Evolutionary conservation across 352 stramenopile genomes (phyloP), one percentile per base, ranked within the genome.

Genomic region (Globisporangium radiosum): DNA sequence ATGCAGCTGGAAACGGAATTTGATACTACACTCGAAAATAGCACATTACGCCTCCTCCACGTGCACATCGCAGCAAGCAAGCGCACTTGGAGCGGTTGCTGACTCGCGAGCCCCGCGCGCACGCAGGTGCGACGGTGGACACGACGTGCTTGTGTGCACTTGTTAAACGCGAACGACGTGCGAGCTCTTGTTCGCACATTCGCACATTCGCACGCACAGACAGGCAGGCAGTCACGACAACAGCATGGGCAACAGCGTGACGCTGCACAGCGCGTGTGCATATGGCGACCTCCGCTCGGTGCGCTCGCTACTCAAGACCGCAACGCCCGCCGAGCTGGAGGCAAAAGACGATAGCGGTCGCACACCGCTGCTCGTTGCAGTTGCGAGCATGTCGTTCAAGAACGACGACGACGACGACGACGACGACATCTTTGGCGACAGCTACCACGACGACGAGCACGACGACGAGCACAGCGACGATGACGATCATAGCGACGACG

Each of bases 191-290:
- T 33, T 33, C 25, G 25, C 25, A 33, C 25, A 33, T 33, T 33
- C 25, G 25, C 25, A 33, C 25, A 33, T 33, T 33, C 25, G 25
- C 25, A 33, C 25, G 25, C 25, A 33, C 25, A 33, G 25, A 33
- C 25, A 33, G 25, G 25, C 25, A 33, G 25, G 25, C 25, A 25
- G 19, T 25, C 38, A 14, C 5, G 8, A 54, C 57, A 68, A 52
- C 39, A 49, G 39, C 53, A 95, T 95, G 85, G 85, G 85, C 64
- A 93, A 93, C 68, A 87, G 64, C 38, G 66, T 87, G 65, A 91
- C 85, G 62, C 70, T 95, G 56, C 82, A 90, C 64, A 90, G 81
- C 68, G 75, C 77, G n/a, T 93, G 83, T 63, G 76, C 81, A 56
- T 83, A 82, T 58, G 73, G 81, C 19, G 85, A 95, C 65, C 57